Percentiles rank a stretch among this genome's conserved stretches.
Evolutionary conservation across 768 basidiomycete species (phyloP).

Genomic region (Boletus patriciae): DNA sequence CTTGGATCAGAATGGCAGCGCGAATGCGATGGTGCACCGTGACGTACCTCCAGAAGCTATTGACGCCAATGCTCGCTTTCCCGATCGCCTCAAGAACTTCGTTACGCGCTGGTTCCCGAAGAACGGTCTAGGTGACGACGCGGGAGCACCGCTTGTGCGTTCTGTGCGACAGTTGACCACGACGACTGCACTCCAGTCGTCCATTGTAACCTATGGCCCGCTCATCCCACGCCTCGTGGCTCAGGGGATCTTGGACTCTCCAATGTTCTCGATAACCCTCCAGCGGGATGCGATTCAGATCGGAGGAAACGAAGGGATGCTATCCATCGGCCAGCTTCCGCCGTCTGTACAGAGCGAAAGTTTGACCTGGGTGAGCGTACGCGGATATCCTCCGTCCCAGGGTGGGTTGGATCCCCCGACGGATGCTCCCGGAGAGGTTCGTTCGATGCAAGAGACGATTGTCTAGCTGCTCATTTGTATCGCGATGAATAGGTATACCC

Average conservation of each 20-base stretch:
- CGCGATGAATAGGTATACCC: slow-evolving; percentile 48
- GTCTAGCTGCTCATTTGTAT: slow-evolving; percentile 1
- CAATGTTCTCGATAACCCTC: slow-evolving; percentile 58
- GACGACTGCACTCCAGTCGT: slow-evolving; percentile 37
- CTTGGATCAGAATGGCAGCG: slow-evolving; percentile 12
- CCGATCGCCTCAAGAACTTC: slow-evolving; percentile 12
- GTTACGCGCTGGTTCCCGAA: slow-evolving; percentile 22
- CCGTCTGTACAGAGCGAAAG: slow-evolving; percentile 43
- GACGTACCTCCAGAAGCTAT: neutral
- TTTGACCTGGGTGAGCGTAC: slow-evolving; percentile 66
- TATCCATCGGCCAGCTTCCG: slow-evolving; percentile 70
- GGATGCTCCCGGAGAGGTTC: slow-evolving; percentile 61
- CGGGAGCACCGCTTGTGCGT: slow-evolving; percentile 1
- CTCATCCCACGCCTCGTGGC: slow-evolving; percentile 48
- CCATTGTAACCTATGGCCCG: slow-evolving; percentile 45
- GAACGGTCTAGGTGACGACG: neutral
- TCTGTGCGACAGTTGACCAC: slow-evolving; percentile 10
- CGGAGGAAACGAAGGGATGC: slow-evolving; percentile 64
- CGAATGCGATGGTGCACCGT: neutral
- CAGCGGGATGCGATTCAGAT: slow-evolving; percentile 69
- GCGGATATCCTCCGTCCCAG: slow-evolving; percentile 49
- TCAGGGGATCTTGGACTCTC: slow-evolving; percentile 36
- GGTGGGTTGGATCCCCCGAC: slow-evolving; percentile 57
- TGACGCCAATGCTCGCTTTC: neutral
- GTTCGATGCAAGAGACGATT: slow-evolving; percentile 14